Evolutionary conservation across 108 stramenopile genomes (phyloP).

Genomic region (Fragilaria crotonensis): DNA sequence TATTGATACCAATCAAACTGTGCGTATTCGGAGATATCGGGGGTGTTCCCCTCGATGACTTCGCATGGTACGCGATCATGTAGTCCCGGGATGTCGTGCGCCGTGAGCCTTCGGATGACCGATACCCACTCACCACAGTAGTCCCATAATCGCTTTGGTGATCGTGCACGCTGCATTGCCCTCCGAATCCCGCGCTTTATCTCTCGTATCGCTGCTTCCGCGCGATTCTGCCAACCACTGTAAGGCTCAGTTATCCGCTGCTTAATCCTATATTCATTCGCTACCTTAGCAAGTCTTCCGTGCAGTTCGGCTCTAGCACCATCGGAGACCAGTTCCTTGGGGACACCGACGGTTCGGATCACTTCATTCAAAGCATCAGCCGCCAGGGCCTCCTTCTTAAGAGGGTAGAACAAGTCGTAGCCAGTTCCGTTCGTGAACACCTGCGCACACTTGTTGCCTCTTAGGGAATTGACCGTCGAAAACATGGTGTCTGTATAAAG

Average conservation of each 20-base stretch:
- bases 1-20: slow-evolving; percentile 40
- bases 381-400: too few species aligned
- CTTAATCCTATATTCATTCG: background rate
- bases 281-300: background rate
- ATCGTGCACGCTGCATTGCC: background rate
- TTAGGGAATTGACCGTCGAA: too few species aligned
- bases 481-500: too few species aligned
- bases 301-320: background rate
- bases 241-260: slow-evolving; percentile 3
- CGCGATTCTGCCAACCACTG: slow-evolving; percentile 15
- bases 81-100: too few species aligned
- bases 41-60: too few species aligned
- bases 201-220: slow-evolving; percentile 6
- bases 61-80: too few species aligned
- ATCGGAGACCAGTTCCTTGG: background rate
- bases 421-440: too few species aligned
- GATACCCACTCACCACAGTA: slow-evolving; percentile 7
- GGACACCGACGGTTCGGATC: background rate
- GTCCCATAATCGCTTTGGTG: slow-evolving; percentile 21
- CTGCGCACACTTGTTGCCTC: too few species aligned
- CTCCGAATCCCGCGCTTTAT: slow-evolving; percentile 5
- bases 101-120: slow-evolving; percentile 9
- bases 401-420: too few species aligned
- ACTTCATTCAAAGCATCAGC: too few species aligned
- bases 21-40: slow-evolving; percentile 30